Evolutionary conservation across 2,329 filamentous ascomycete species (phyloP).

Genomic region (Colletotrichum tanaceti): DNA sequence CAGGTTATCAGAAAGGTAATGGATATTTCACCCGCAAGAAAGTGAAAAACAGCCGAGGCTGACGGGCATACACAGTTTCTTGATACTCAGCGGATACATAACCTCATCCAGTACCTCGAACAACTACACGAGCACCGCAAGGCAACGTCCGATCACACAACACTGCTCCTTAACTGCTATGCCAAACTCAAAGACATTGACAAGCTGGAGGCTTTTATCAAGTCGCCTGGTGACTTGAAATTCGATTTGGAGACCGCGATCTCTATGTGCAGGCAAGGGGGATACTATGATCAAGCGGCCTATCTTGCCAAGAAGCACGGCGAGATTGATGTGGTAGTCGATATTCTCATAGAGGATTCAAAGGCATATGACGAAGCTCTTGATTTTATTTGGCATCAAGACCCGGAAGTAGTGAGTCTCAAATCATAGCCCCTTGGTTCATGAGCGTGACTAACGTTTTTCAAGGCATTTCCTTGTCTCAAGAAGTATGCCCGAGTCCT

Average conservation of each 20-base stretch:
- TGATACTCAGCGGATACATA: constrained; percentile 97
- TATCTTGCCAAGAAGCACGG: constrained; percentile 95
- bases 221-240: constrained; percentile 91
- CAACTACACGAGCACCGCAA: constrained; percentile 94
- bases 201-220: constrained; percentile 96
- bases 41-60: constrained; percentile 41
- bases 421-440: background rate
- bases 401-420: constrained; percentile 77
- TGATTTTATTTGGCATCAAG: constrained; percentile 89
- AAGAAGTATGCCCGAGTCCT: constrained; percentile 96
- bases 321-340: constrained; percentile 92
- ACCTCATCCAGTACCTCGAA: constrained; percentile 96
- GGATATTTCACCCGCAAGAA: too few species aligned
- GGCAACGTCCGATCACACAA: constrained; percentile 95
- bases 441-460: constrained; percentile 47
- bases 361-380: constrained; percentile 90
- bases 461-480: constrained; percentile 83
- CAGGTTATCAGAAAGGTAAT: constrained; percentile 91
- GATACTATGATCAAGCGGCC: constrained; percentile 96
- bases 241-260: constrained; percentile 98
- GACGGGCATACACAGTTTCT: constrained; percentile 72
- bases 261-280: constrained; percentile 95
- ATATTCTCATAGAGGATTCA: constrained; percentile 95
- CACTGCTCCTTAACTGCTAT: constrained; percentile 94
- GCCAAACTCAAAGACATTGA: constrained; percentile 97